These are phyloP conservation scores for Rhypophila decipiens DNA, from an alignment of 495 filamentous ascomycete species.

Conservation along the genomic window DNA sequence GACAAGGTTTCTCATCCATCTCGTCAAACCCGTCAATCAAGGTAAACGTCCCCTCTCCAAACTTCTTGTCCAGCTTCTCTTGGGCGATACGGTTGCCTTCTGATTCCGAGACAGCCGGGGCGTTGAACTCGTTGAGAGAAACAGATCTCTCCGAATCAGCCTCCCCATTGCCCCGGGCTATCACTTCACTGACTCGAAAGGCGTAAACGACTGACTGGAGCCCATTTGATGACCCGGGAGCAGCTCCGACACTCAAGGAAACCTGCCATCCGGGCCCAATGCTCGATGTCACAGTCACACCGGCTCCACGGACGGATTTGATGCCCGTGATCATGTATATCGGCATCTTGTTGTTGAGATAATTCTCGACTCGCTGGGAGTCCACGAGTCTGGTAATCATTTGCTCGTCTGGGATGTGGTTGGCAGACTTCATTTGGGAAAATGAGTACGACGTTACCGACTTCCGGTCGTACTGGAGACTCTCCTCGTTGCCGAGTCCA, in stretches of 20 bases:
- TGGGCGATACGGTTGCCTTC: not conserved
- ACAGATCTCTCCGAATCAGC: not conserved
- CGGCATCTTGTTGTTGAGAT: conserved; percentile 1
- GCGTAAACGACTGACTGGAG: conserved; percentile 2
- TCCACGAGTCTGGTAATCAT: conserved; percentile 1
- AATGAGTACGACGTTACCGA: conserved; percentile 10
- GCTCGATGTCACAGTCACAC: conserved; percentile 5
- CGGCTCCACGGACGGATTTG: conserved; percentile 9
- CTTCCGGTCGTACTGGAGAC: conserved; percentile 10
- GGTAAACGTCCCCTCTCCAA: conserved; percentile 4
- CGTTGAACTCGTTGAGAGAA: not conserved
- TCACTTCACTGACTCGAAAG: conserved; percentile 5
- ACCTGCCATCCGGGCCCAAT: conserved; percentile 6
- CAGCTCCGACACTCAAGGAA: not conserved
- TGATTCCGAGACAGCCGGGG: no score
- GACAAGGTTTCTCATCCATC: not conserved
- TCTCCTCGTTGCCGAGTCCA: conserved; percentile 11
- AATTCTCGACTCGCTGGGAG: conserved; percentile 3
- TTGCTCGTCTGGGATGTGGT: conserved; percentile 1
- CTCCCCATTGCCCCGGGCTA: not conserved
- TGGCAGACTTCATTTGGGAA: not conserved
- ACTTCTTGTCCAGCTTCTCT: not conserved
- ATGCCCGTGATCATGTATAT: conserved; percentile 12
- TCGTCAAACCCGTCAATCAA: conserved; percentile 7
- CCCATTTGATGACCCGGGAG: not conserved